Evolutionary conservation across 768 basidiomycete species (phyloP).

Genomic region (Tricholomella constricta): DNA sequence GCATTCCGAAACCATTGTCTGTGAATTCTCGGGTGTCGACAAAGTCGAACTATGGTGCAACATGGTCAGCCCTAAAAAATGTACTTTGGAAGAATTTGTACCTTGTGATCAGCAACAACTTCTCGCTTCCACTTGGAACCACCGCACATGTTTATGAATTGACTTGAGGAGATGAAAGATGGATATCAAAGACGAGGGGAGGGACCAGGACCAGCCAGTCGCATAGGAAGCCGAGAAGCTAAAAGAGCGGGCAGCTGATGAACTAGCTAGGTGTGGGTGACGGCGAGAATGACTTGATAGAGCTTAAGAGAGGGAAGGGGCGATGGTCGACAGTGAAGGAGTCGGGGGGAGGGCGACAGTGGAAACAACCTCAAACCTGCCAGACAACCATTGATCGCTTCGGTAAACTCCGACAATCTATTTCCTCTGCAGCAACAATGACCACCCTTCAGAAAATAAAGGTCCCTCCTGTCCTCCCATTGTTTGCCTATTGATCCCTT

Average conservation of each 20-base stretch:
- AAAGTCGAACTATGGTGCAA: constrained; percentile 81
- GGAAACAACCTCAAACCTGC: not conserved
- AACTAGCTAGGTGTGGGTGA: constrained; percentile 17
- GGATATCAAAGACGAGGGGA: constrained; percentile 20
- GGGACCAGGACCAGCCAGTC: constrained; percentile 54
- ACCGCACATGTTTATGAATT: constrained; percentile 54
- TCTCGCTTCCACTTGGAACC: constrained; percentile 95
- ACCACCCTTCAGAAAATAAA: constrained; percentile 92
- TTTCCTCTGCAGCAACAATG: constrained; percentile 51
- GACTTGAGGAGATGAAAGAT: constrained; percentile 18
- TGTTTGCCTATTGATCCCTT: constrained; percentile 11
- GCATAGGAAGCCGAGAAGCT: constrained; percentile 32
- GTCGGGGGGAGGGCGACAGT: not conserved
- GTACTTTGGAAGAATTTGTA: constrained; percentile 26
- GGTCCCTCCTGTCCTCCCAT: constrained; percentile 38
- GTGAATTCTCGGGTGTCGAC: constrained; percentile 92
- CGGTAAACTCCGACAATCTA: constrained; percentile 39
- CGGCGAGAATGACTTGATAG: constrained; percentile 9
- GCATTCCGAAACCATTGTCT: constrained; percentile 84
- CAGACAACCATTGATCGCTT: constrained; percentile 17
- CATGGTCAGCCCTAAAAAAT: constrained; percentile 24
- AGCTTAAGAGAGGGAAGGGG: constrained; percentile 14
- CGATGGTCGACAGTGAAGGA: constrained; percentile 1
- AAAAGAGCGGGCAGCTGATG: constrained; percentile 28
- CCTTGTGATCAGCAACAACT: constrained; percentile 97